phyloP scores from a whole-genome alignment of 495 filamentous ascomycete species.

The Hypoxylon subgilvum region DNA sequence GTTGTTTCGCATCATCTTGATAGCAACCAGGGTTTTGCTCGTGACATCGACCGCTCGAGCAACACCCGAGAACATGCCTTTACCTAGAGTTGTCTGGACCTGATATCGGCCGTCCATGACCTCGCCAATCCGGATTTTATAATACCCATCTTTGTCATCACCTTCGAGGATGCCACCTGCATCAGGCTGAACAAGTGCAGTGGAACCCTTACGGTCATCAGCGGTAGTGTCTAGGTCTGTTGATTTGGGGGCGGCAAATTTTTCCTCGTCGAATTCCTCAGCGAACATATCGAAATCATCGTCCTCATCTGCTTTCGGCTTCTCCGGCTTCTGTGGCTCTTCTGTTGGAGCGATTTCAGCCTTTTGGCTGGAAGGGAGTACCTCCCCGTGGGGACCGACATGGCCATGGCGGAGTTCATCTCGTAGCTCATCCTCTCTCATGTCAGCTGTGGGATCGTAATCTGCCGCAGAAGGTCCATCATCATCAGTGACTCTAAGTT shows the following conservation, averaged over 20 bases:
- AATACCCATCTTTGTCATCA: conserved; percentile 94
- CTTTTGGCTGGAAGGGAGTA: conserved; percentile 41
- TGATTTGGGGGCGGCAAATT: conserved; percentile 71
- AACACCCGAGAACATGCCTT: conserved; percentile 96
- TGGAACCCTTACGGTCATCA: conserved; percentile 39
- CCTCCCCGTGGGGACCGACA: conserved; percentile 53
- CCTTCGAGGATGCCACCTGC: conserved; percentile 87
- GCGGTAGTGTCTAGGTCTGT: conserved; percentile 49
- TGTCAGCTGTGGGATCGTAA: conserved; percentile 92
- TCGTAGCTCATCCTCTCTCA: conserved; percentile 82
- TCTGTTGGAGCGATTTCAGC: conserved; percentile 47
- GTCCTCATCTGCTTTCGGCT: conserved; percentile 59
- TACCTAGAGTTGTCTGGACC: conserved; percentile 84
- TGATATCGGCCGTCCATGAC: conserved; percentile 86
- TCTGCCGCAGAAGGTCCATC: conserved; percentile 90
- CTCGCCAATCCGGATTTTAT: conserved; percentile 88
- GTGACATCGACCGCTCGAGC: conserved; percentile 83
- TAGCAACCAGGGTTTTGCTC: conserved; percentile 74
- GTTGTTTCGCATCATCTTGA: conserved; percentile 95
- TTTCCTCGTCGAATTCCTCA: conserved; percentile 85
- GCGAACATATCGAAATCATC: conserved; percentile 96
- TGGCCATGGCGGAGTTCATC: conserved; percentile 67
- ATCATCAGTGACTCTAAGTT: conserved; percentile 57
- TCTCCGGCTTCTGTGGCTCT: conserved; percentile 43
- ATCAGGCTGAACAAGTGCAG: conserved; percentile 54